phyloP scores from a whole-genome alignment of 1,139 yeast genomes.

The Lodderomyces elongisporus region DNA sequence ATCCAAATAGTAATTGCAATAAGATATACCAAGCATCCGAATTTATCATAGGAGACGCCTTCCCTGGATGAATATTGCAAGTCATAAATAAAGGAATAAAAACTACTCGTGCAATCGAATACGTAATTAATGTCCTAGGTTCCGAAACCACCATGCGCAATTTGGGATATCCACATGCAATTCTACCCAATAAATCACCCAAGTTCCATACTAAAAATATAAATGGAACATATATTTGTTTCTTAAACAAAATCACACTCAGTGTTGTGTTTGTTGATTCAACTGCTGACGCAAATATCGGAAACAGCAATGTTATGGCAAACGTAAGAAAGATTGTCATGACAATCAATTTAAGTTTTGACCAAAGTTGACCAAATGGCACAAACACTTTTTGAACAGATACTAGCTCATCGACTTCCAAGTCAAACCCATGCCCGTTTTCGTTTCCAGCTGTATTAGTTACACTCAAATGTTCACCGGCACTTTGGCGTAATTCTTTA shows the following conservation, averaged over 20 bases:
- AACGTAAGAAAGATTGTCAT: slow-evolving; percentile 71
- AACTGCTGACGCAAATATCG: slow-evolving; percentile 79
- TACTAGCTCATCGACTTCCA: slow-evolving; percentile 5
- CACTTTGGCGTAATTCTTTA: slow-evolving; percentile 14
- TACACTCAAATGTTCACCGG: slow-evolving; percentile 9
- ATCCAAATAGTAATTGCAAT: slow-evolving; percentile 73
- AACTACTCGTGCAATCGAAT: slow-evolving; percentile 48
- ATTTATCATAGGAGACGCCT: slow-evolving; percentile 34
- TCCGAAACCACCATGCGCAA: slow-evolving; percentile 30
- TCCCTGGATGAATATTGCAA: slow-evolving; percentile 53
- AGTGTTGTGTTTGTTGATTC: slow-evolving; percentile 44
- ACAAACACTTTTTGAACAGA: slow-evolving; percentile 26
- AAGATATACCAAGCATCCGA: slow-evolving; percentile 66
- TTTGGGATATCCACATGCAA: slow-evolving; percentile 56
- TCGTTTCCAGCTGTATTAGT: slow-evolving; percentile 10
- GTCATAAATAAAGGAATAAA: slow-evolving; percentile 63
- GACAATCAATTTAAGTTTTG: slow-evolving; percentile 58
- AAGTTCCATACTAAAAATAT: slow-evolving; percentile 78
- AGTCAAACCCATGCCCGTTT: slow-evolving; percentile 2
- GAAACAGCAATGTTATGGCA: slow-evolving; percentile 73
- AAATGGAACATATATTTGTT: slow-evolving; percentile 63
- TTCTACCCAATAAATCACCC: slow-evolving; percentile 80
- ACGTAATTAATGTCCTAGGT: slow-evolving; percentile 41
- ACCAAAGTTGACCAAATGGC: slow-evolving; percentile 49
- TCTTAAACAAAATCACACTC: slow-evolving; percentile 30